phyloP scores from a whole-genome alignment of 1,284 basidiomycete genomes.

The Ganoderma lingzhi region DNA sequence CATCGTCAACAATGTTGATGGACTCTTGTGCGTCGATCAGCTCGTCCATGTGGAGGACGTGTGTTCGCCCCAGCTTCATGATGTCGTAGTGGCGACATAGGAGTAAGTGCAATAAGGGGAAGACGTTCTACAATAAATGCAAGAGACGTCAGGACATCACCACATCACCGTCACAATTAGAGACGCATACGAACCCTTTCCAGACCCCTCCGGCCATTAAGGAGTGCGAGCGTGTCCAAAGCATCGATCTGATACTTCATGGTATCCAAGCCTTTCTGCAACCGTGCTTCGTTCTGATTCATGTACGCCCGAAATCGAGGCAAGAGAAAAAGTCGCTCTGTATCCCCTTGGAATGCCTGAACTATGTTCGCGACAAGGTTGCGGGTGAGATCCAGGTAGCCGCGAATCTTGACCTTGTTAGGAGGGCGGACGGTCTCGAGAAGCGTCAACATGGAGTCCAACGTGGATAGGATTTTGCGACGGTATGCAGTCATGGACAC shows the following conservation, averaged over 20 bases:
- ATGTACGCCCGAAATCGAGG: conserved; percentile 32
- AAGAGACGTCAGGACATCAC: background rate
- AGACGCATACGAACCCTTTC: conserved; percentile 31
- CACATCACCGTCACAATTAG: background rate
- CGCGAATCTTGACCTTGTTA: conserved; percentile 16
- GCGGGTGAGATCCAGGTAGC: conserved; percentile 33
- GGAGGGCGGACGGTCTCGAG: conserved; percentile 8
- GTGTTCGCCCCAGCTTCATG: conserved; percentile 30
- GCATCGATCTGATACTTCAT: conserved; percentile 39
- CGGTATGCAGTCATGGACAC: conserved; percentile 23
- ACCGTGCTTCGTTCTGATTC: conserved; percentile 27
- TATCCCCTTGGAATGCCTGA: conserved; percentile 13
- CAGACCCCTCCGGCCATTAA: conserved; percentile 34
- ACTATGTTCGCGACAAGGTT: conserved; percentile 11
- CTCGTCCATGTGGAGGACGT: conserved; percentile 32
- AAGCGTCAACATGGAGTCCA: conserved; percentile 35
- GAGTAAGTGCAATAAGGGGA: conserved; percentile 37
- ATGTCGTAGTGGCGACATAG: conserved; percentile 35
- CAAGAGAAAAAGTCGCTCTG: conserved; percentile 13
- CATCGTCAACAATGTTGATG: conserved; percentile 21
- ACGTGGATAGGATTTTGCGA: conserved; percentile 34
- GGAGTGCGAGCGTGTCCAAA: conserved; percentile 34
- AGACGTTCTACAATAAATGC: conserved; percentile 29
- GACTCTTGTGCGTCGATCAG: conserved; percentile 20
- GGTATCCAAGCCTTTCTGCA: conserved; percentile 36